Conservation (phyloP, 1,284 basidiomycete species). For the Sporisorium exsertum region DNA sequence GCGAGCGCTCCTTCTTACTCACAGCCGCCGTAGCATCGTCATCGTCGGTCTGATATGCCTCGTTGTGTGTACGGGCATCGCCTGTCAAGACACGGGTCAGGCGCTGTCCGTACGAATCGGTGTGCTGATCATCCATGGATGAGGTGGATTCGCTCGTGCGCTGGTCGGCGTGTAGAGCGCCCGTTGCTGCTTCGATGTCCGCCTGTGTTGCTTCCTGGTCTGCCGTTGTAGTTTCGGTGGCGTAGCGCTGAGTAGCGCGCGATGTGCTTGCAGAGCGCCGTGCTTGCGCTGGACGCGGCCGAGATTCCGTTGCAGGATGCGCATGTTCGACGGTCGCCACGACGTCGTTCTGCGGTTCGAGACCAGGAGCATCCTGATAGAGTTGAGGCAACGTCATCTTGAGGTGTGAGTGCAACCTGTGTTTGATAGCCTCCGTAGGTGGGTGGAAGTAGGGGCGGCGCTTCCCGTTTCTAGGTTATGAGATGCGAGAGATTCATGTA, state of each 20-base stretch:
- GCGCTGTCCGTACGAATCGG: slow-evolving; percentile 36
- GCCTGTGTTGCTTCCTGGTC: not conserved
- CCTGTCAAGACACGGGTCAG: slow-evolving; percentile 41
- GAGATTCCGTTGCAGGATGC: slow-evolving; percentile 7
- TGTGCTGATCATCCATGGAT: not conserved
- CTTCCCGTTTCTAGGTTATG: too few species aligned
- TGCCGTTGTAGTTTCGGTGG: not conserved
- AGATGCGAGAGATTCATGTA: not conserved
- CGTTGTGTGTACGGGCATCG: slow-evolving; percentile 6
- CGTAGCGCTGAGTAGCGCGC: not conserved
- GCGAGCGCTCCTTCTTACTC: slow-evolving; percentile 6
- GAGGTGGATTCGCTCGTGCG: slow-evolving; percentile 1
- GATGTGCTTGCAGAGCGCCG: not conserved
- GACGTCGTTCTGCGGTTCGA: slow-evolving; percentile 34
- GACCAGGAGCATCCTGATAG: slow-evolving; percentile 44
- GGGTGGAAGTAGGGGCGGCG: not conserved
- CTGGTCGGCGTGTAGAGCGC: not conserved
- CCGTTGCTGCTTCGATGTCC: slow-evolving; percentile 28
- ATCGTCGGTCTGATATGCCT: not conserved
- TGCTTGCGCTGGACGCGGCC: not conserved
- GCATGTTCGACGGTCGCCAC: slow-evolving; percentile 16
- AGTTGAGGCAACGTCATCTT: slow-evolving; percentile 11
- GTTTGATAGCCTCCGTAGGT: not conserved
- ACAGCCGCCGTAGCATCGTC: not conserved
- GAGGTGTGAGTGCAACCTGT: not conserved